A percentile compares a stretch with the other conserved stretches of the same genome.
These are phyloP conservation scores for Corymbia calophylla DNA, from an alignment of 441 rosid genomes.

Conservation along the genomic window DNA sequence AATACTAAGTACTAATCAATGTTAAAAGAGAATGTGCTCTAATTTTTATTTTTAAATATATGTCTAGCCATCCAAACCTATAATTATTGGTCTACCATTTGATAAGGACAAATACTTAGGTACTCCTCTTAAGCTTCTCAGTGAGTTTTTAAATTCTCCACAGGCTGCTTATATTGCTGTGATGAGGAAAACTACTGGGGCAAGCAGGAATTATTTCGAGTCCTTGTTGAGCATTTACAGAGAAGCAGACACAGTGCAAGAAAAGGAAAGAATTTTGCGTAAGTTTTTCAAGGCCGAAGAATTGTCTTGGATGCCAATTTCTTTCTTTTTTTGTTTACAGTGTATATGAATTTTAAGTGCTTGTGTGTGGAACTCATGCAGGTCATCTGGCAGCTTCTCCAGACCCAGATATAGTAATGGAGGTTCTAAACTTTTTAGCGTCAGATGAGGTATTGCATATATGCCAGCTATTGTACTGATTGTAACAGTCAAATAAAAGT, in stretches of 20 bases:
- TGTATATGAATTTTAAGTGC: not conserved
- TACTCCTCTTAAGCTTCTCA: not conserved
- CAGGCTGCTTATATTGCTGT: constrained; percentile 34
- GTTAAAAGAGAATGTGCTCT: not conserved
- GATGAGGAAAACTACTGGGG: constrained; percentile 22
- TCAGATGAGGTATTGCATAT: constrained; percentile 21
- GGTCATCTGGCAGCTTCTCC: constrained; percentile 22
- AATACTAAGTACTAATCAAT: not conserved
- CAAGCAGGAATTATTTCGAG: constrained; percentile 19
- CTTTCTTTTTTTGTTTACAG: not conserved
- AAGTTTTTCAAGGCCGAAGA: not conserved
- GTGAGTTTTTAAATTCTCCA: not conserved
- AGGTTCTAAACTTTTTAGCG: constrained; percentile 20
- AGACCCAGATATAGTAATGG: constrained; percentile 15
- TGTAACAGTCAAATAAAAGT: not conserved
- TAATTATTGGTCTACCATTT: not conserved
- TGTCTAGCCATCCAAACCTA: not conserved
- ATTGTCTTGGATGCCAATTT: not conserved
- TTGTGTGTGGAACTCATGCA: not conserved
- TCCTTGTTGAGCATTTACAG: constrained; percentile 21
- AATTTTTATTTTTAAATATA: not conserved
- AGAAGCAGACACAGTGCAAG: constrained; percentile 30
- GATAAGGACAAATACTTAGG: not conserved
- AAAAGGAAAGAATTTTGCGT: constrained; percentile 28
- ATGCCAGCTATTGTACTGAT: not conserved